A percentile compares a stretch with the other conserved stretches of the same genome.
These are phyloP conservation scores for Bacidia gigantensis DNA, from an alignment of 495 filamentous ascomycete species.

Conservation along the genomic window DNA sequence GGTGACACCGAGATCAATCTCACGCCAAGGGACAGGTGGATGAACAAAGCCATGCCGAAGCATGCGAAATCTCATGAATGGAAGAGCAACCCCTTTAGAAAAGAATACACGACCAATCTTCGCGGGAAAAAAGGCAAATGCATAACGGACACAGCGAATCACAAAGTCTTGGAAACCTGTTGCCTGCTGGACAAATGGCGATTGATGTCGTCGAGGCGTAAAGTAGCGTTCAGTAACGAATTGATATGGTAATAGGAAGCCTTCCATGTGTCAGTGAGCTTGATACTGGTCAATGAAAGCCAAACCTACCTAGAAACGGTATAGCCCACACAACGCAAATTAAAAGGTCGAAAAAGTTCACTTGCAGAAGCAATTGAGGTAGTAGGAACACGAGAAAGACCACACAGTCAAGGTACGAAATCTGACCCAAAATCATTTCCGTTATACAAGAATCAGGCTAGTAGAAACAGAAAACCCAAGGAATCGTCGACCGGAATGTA, in stretches of 20 bases:
- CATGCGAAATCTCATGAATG: conserved; percentile 61
- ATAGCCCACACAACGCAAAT: conserved; percentile 44
- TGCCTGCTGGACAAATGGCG: conserved; percentile 50
- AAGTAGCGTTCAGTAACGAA: conserved; percentile 47
- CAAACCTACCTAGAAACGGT: conserved; percentile 51
- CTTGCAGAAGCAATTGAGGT: conserved; percentile 50
- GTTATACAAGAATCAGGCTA: neutral
- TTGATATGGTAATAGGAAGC: conserved; percentile 39
- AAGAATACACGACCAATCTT: conserved; percentile 60
- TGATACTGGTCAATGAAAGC: neutral
- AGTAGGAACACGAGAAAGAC: conserved; percentile 51
- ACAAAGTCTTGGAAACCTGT: conserved; percentile 61
- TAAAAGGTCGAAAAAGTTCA: conserved; percentile 40
- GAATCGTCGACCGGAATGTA: neutral
- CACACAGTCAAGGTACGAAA: conserved; percentile 59
- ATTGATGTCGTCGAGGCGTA: conserved; percentile 26
- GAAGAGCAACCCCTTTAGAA: conserved; percentile 52
- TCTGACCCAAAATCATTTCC: conserved; percentile 46
- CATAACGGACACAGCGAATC: conserved; percentile 60
- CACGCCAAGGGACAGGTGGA: conserved; percentile 49
- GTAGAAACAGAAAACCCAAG: neutral
- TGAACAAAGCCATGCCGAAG: conserved; percentile 49
- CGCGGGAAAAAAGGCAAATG: conserved; percentile 54
- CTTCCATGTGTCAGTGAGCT: conserved; percentile 22
- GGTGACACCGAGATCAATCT: conserved; percentile 30